Base-by-base conservation (phyloP, 192 early-diverging fungal genomes). In the Dispira parvispora region DNA sequence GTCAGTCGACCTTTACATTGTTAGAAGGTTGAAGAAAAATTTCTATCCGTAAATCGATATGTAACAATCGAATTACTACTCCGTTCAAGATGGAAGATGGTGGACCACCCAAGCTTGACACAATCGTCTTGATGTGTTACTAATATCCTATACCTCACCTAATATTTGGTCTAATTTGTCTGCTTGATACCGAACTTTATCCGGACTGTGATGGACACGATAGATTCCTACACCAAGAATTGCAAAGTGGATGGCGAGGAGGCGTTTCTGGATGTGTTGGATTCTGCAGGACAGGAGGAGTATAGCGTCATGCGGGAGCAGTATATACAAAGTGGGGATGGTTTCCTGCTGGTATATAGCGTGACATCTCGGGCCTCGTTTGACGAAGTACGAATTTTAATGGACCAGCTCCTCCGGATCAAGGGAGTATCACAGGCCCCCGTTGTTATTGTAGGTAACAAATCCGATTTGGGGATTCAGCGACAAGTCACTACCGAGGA, bases 221-320 rank as follows among this genome's bases (percentile, higher is more conserved):
- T 46, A 56, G 85, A 85, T 63, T 82, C 78, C 61, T 93, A 96
- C 78, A 77, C 87, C 65, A 93, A 93, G 68, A 82, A 91, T 66
- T 88, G 85, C 61, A 71, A 82, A 60, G 82, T 96, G 13, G 91
- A 96, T 66, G 79, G 75, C 61, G 82, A 86, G 62, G 78, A 77
- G 45, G 91, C 88, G 52, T 76, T 91, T 65, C 78, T 95, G 23
- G 92, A 95, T 64, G 82, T 95, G 55, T 83, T 95, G 46, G 92
- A 95, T 77, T 91, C 89, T n/a, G 92, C 92, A 14, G 92, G 92
- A 53, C 87, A 91, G 64, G 84, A 88, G 65, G 89, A 91, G 63
- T 91, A 91, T 66, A 65, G 70, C 21, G 82, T 79, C 13, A 83
- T 85, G 84, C 78, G 81, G 61, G 88, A 91, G 70, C 80, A 93